Conservation (phyloP, 768 basidiomycete genomes). For the Amyloporia xantha region DNA sequence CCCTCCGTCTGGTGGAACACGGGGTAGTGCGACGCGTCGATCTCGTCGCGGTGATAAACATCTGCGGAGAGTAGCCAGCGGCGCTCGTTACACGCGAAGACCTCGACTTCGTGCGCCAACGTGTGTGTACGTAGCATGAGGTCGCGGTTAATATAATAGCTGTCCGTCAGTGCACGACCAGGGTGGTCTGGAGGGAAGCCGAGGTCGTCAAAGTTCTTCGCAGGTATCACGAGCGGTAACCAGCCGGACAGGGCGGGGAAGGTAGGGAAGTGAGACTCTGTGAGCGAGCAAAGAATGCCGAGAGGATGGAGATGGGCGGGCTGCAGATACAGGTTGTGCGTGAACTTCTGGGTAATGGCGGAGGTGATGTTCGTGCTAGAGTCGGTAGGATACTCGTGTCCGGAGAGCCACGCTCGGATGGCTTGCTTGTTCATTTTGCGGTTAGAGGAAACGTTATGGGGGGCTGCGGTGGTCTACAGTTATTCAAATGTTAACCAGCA, state of each 20-base stretch:
- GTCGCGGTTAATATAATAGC: constrained; percentile 89
- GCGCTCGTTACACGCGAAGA: constrained; percentile 68
- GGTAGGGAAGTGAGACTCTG: constrained; percentile 77
- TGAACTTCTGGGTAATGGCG: constrained; percentile 77
- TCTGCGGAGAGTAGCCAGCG: constrained; percentile 93
- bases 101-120: constrained; percentile 96
- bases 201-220: constrained; percentile 94
- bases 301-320: constrained; percentile 84
- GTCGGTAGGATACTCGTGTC: constrained; percentile 83
- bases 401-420: too few species aligned
- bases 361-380: constrained; percentile 78
- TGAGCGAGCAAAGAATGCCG: constrained; percentile 72
- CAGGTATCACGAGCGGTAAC: constrained; percentile 85
- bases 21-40: constrained; percentile 93
- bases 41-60: constrained; percentile 97
- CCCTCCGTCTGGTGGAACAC: constrained; percentile 99
- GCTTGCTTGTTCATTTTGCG: too few species aligned
- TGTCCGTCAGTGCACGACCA: constrained; percentile 83
- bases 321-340: constrained; percentile 66
- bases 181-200: constrained; percentile 93
- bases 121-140: constrained; percentile 97
- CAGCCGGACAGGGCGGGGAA: constrained; percentile 70
- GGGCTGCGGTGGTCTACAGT: too few species aligned
- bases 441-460: too few species aligned
- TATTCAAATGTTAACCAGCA: too few species aligned